Percentiles rank a stretch among this genome's conserved stretches.
phyloP scores from a whole-genome alignment of 306 rosid species.

The Castanospermum australe region DNA sequence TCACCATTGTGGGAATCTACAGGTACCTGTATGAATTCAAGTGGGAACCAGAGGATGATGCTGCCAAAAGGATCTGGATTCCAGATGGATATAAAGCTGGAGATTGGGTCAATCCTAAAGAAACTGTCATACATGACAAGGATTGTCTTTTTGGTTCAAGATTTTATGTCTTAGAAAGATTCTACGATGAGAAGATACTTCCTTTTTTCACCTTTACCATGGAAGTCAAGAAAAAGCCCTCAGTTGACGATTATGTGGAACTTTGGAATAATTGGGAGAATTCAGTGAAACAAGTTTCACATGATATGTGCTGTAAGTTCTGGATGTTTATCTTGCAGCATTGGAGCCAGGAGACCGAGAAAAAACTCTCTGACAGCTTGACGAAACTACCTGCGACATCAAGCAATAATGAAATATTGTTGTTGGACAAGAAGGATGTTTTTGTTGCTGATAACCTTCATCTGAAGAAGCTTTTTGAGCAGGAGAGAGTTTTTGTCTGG shows the following conservation, averaged over 20 bases:
- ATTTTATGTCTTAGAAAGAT: slow-evolving; percentile 33
- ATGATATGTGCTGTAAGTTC: slow-evolving; percentile 47
- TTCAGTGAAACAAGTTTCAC: slow-evolving; percentile 23
- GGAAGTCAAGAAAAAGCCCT: slow-evolving; percentile 34
- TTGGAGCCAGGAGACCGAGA: slow-evolving; percentile 23
- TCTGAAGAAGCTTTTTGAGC: slow-evolving; percentile 46
- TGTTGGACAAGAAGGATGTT: slow-evolving; percentile 40
- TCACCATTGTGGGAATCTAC: slow-evolving; percentile 35
- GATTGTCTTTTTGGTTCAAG: slow-evolving; percentile 43
- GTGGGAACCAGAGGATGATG: slow-evolving; percentile 44
- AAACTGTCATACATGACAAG: slow-evolving; percentile 48
- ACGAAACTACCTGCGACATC: slow-evolving; percentile 44
- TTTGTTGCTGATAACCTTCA: slow-evolving; percentile 57
- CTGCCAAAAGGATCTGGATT: slow-evolving; percentile 41
- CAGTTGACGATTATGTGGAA: slow-evolving; percentile 41
- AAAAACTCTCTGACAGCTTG: slow-evolving; percentile 31
- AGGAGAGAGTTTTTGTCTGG: slow-evolving; percentile 51
- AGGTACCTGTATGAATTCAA: slow-evolving; percentile 28
- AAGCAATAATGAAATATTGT: slow-evolving; percentile 20
- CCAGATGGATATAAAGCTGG: slow-evolving; percentile 36
- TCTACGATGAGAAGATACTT: slow-evolving; percentile 23
- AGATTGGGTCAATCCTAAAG: slow-evolving; percentile 36
- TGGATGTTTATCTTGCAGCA: slow-evolving; percentile 44
- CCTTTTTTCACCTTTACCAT: slow-evolving; percentile 40
- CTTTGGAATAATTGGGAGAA: slow-evolving; percentile 61